A percentile compares a stretch with the other conserved stretches of the same genome.
Conservation (phyloP, 2,329 filamentous ascomycete genomes). For the Keithomyces neogunnii region DNA sequence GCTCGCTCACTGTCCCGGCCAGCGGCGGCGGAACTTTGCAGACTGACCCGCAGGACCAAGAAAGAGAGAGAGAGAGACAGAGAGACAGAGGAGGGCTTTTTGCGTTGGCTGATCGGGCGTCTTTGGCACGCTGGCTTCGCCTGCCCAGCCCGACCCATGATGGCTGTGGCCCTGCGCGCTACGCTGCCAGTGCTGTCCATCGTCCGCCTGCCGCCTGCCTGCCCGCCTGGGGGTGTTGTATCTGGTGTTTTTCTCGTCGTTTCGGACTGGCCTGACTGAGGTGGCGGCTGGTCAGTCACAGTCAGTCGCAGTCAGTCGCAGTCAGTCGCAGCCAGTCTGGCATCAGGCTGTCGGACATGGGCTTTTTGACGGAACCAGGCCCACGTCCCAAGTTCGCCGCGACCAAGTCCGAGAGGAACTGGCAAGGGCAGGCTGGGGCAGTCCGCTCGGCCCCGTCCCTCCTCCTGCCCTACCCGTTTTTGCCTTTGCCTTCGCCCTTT, state of each 20-base stretch:
- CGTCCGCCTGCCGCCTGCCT: not conserved
- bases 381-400: not conserved
- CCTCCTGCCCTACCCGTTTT: not conserved
- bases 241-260: no score
- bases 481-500: not conserved
- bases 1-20: no score
- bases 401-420: not conserved
- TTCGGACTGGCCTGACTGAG: no score
- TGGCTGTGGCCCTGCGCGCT: not conserved
- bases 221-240: no score
- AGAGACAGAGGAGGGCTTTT: no score
- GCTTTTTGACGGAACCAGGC: not conserved
- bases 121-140: not conserved
- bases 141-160: not conserved
- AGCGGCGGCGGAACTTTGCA: no score
- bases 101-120: not conserved
- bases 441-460: not conserved
- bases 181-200: not conserved
- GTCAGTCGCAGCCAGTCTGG: not conserved
- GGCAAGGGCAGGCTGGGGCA: not conserved
- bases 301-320: no score
- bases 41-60: no score
- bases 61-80: no score
- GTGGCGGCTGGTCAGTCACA: no score
- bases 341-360: not conserved